These are phyloP conservation scores for Tetragonia tetragonoides DNA, from an alignment of 148 eudicot genomes.

Conservation along the genomic window DNA sequence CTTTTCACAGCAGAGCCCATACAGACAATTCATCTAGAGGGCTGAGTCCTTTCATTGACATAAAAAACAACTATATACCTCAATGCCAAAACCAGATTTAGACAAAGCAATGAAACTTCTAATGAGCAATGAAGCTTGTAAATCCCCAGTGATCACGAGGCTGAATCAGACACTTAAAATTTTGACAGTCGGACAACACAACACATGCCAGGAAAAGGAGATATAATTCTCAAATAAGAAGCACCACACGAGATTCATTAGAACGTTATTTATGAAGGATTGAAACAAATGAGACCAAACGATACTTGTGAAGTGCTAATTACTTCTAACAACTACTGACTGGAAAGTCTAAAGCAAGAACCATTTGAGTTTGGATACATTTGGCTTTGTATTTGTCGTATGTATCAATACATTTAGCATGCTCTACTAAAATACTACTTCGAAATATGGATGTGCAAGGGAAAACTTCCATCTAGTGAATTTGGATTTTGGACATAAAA, in stretches of 20 bases:
- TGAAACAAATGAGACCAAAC: background rate
- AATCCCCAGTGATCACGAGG: too few relatives aligned
- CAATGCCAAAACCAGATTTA: too few relatives aligned
- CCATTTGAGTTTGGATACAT: background rate
- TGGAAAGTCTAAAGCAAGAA: background rate
- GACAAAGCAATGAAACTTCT: too few relatives aligned
- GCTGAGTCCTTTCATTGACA: too few relatives aligned
- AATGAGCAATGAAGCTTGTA: too few relatives aligned
- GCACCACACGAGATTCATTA: background rate
- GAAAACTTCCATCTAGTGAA: background rate
- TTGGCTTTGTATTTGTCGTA: too few relatives aligned
- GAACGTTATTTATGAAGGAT: background rate
- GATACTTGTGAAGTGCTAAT: background rate
- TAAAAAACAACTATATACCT: too few relatives aligned
- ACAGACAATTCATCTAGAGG: too few relatives aligned
- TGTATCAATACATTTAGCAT: background rate
- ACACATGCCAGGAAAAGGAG: background rate
- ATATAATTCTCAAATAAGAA: background rate
- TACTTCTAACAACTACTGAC: background rate
- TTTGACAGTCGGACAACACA: background rate
- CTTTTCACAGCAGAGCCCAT: too few relatives aligned
- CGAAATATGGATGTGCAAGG: background rate
- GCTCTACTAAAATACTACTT: background rate
- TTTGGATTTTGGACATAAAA: background rate
- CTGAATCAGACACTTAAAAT: background rate